Percentiles rank a stretch among this genome's conserved stretches.
phyloP scores from a whole-genome alignment of 306 rosid genomes.

The Vicia villosa region DNA sequence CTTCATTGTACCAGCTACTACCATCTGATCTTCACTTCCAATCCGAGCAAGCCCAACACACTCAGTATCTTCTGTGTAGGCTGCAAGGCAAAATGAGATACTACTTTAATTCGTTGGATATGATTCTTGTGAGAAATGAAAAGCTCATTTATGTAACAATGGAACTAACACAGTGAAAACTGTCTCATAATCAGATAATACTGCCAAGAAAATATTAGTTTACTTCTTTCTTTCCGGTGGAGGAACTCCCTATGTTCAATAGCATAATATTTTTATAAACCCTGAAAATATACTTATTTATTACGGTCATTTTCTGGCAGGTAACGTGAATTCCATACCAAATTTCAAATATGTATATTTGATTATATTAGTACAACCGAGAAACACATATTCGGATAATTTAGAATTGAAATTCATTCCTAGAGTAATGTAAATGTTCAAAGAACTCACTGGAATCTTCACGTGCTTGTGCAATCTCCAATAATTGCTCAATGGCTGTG shows the following conservation, averaged over 20 bases:
- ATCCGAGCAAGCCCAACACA: conserved; percentile 93
- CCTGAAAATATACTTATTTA: not conserved
- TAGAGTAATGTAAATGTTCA: not conserved
- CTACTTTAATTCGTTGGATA: not conserved
- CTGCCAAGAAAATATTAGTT: not conserved
- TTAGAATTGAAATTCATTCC: conserved; percentile 6
- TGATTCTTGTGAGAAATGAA: conserved; percentile 19
- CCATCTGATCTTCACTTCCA: conserved; percentile 83
- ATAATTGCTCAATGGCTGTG: conserved; percentile 85
- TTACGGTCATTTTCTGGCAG: not conserved
- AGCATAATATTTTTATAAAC: not conserved
- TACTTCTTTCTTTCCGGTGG: not conserved
- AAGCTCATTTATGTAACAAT: not conserved
- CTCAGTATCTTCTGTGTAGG: conserved; percentile 59
- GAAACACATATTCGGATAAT: conserved; percentile 18
- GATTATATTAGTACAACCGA: conserved; percentile 14
- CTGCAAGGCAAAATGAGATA: conserved; percentile 44
- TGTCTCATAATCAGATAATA: conserved; percentile 7
- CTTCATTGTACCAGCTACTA: conserved; percentile 75
- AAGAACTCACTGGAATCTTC: conserved; percentile 63
- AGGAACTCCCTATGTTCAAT: not conserved
- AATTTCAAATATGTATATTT: not conserved
- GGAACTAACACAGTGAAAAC: conserved; percentile 15
- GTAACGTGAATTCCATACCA: conserved; percentile 2
- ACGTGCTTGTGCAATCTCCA: conserved; percentile 70